Evolutionary conservation across 352 stramenopile species (phyloP).

Genomic region (Globisporangium uncinulatum): DNA sequence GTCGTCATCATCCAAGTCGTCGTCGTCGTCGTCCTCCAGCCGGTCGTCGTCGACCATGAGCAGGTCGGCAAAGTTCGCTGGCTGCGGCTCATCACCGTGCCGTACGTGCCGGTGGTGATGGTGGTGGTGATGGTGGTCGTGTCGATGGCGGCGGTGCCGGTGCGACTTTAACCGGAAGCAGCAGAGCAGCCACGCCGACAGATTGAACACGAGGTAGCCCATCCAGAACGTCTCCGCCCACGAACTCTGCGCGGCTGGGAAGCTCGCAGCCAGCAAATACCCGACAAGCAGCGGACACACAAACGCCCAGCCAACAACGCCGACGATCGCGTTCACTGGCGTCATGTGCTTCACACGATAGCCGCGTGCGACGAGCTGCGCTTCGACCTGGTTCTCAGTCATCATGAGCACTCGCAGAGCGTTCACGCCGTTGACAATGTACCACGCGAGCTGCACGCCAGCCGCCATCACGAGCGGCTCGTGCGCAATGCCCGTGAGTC

Average conservation of each 20-base stretch:
- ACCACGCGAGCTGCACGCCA: conserved; percentile 74
- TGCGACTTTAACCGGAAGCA: conserved; percentile 52
- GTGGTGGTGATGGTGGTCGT: conserved; percentile 15
- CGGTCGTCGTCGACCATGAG: conserved; percentile 15
- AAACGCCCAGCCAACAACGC: conserved; percentile 62
- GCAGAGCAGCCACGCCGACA: conserved; percentile 69
- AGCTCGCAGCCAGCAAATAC: conserved; percentile 45
- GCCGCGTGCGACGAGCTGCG: conserved; percentile 43
- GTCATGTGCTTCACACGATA: conserved; percentile 73
- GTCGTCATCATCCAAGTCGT: conserved; percentile 6
- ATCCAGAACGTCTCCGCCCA: conserved; percentile 67
- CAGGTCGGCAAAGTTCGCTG: conserved; percentile 11
- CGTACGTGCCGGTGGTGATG: conserved; percentile 20
- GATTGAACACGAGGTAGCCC: conserved; percentile 72
- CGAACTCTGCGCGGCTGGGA: conserved; percentile 38
- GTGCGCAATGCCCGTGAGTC: conserved; percentile 58
- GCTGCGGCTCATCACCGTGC: conserved; percentile 10
- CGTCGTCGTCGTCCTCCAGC: conserved; percentile 11
- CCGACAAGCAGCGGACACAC: conserved; percentile 69
- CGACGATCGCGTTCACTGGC: conserved; percentile 34
- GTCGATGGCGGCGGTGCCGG: conserved; percentile 30
- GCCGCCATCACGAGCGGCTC: conserved; percentile 71
- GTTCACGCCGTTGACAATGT: conserved; percentile 60
- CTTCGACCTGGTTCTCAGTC: conserved; percentile 56
- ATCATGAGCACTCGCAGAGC: conserved; percentile 53